phyloP scores from a whole-genome alignment of 2,329 filamentous ascomycete genomes.

The Sarocladiaceae sp. region DNA sequence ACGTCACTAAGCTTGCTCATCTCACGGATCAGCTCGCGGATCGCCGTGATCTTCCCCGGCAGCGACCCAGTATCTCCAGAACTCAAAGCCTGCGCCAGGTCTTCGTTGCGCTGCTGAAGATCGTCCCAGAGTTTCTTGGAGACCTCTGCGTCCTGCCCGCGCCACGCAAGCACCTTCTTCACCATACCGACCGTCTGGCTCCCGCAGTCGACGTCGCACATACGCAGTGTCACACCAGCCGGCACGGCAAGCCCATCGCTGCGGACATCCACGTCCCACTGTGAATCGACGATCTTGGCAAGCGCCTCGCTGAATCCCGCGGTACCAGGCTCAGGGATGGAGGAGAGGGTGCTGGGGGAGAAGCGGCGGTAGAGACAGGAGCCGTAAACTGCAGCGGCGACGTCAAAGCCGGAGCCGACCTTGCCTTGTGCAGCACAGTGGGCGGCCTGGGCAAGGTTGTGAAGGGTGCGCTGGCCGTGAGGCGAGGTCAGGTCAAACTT shows the following conservation, averaged over 20 bases:
- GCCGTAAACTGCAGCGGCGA: conserved; percentile 87
- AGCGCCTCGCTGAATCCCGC: conserved; percentile 62
- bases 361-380: conserved; percentile 91
- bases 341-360: conserved; percentile 66
- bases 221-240: conserved; percentile 66
- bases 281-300: conserved; percentile 56
- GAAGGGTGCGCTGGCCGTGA: conserved; percentile 55
- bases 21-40: conserved; percentile 59
- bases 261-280: conserved; percentile 75
- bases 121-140: conserved; percentile 67
- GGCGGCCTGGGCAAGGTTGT: conserved; percentile 89
- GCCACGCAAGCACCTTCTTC: conserved; percentile 82
- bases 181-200: conserved; percentile 95
- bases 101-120: conserved; percentile 69
- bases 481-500: conserved; percentile 52
- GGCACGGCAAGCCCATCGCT: conserved; percentile 69
- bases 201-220: conserved; percentile 95
- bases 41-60: conserved; percentile 38
- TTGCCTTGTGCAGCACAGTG: conserved; percentile 97
- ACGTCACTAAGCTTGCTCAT: conserved; percentile 73
- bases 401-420: conserved; percentile 91
- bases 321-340: conserved; percentile 59
- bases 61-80: conserved; percentile 38
- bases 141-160: conserved; percentile 54
- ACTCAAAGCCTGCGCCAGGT: conserved; percentile 58